These are phyloP conservation scores for Raffaelea ambrosiae DNA, from an alignment of 2,329 filamentous ascomycete species.

Conservation along the genomic window DNA sequence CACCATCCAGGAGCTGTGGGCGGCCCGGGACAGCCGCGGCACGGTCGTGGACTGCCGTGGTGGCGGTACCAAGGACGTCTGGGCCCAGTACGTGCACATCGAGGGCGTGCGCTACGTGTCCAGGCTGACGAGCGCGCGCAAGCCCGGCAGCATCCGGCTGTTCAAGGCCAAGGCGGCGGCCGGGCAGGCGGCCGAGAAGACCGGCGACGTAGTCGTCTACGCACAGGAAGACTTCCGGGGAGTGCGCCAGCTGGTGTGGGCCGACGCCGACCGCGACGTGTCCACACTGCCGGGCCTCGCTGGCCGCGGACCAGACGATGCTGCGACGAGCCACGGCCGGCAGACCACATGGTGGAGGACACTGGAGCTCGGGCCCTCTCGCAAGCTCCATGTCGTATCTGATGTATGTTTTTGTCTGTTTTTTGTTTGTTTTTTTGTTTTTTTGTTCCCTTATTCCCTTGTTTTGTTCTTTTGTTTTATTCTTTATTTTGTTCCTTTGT, in stretches of 20 bases:
- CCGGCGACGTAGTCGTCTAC: no score
- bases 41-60: neutral
- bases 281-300: neutral
- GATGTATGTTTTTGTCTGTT: no score
- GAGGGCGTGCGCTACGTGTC: conserved; percentile 1
- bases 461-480: no score
- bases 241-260: conserved; percentile 1
- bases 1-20: neutral
- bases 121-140: neutral
- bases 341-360: no score
- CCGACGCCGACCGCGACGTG: neutral
- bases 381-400: no score
- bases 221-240: conserved; percentile 1
- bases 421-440: neutral
- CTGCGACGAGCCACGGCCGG: no score
- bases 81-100: conserved; percentile 1
- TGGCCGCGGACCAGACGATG: neutral
- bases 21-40: neutral
- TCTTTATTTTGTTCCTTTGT: neutral
- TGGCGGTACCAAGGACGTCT: neutral
- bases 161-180: neutral
- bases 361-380: no score
- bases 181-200: neutral
- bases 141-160: neutral
- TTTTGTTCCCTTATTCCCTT: no score